Conservation (phyloP, 2,329 filamentous ascomycete species). For the Chrysosphaeria jannelii region DNA sequence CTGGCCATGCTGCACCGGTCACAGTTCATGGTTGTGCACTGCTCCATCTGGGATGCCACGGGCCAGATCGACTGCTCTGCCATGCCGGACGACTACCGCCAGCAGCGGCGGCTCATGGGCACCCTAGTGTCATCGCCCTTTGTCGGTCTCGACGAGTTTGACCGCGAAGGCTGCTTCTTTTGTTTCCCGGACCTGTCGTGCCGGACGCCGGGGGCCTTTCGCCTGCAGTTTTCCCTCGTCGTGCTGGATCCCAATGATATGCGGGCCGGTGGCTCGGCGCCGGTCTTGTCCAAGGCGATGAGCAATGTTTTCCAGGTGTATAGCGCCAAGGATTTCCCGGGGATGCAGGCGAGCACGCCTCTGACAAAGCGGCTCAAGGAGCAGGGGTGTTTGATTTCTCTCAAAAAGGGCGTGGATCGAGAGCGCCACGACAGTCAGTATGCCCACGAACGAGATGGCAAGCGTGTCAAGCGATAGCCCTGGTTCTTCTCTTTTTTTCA, state of each 20-base stretch:
- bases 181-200: conserved; percentile 63
- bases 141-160: conserved; percentile 42
- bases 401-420: conserved; percentile 75
- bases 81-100: conserved; percentile 40
- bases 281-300: conserved; percentile 20
- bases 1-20: conserved; percentile 20
- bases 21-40: conserved; percentile 42
- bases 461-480: conserved; percentile 3
- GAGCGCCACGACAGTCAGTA: too few species aligned
- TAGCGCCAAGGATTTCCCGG: conserved; percentile 63
- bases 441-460: too few species aligned
- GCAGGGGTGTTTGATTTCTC: conserved; percentile 58
- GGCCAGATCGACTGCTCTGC: conserved; percentile 36
- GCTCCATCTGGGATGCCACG: conserved; percentile 41
- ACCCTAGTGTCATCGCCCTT: conserved; percentile 50
- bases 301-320: conserved; percentile 53
- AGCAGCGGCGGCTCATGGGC: conserved; percentile 52
- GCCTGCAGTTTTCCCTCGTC: conserved; percentile 43
- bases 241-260: conserved; percentile 33
- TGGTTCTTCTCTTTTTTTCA: too few species aligned
- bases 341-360: conserved; percentile 49
- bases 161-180: conserved; percentile 52
- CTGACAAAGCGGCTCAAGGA: conserved; percentile 45
- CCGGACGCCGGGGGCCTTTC: conserved; percentile 45
- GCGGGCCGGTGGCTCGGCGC: conserved; percentile 19